A percentile compares a stretch with the other conserved stretches of the same genome.
Conservation (phyloP, 2,329 filamentous ascomycete genomes). For the Claviceps digitariae region DNA sequence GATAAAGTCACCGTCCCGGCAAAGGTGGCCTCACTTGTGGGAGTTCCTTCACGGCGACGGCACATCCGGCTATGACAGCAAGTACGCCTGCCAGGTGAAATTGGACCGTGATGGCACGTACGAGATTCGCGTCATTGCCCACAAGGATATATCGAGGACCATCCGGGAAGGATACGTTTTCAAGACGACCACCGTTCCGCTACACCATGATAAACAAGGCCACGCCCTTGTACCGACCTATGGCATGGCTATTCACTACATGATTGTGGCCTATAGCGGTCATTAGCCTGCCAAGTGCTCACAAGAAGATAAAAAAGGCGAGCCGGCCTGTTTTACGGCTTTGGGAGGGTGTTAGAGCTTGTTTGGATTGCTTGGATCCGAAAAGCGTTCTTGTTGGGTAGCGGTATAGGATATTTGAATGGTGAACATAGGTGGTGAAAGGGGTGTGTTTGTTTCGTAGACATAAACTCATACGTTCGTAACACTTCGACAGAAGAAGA, state of each 20-base stretch:
- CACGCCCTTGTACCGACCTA: neutral
- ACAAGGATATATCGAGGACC: neutral
- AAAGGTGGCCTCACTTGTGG: neutral
- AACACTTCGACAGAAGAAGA: too few relatives aligned
- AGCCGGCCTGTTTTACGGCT: too few relatives aligned
- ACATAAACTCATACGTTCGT: too few relatives aligned
- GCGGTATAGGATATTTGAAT: too few relatives aligned
- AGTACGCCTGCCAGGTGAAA: neutral
- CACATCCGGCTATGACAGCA: neutral
- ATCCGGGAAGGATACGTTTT: neutral
- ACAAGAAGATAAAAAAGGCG: too few relatives aligned
- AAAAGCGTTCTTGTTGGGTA: too few relatives aligned
- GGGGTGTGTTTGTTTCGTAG: too few relatives aligned
- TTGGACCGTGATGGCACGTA: neutral
- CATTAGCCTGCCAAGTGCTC: neutral
- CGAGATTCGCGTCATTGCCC: neutral
- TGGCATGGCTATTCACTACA: neutral
- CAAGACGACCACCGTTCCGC: neutral
- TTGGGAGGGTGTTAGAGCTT: too few relatives aligned
- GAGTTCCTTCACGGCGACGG: neutral
- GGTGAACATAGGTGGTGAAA: too few relatives aligned
- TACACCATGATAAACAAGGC: neutral
- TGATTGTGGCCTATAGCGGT: neutral
- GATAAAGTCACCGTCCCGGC: neutral
- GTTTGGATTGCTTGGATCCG: too few relatives aligned